Evolutionary conservation across 306 rosid genomes (phyloP).

Genomic region (Argentina anserina): DNA sequence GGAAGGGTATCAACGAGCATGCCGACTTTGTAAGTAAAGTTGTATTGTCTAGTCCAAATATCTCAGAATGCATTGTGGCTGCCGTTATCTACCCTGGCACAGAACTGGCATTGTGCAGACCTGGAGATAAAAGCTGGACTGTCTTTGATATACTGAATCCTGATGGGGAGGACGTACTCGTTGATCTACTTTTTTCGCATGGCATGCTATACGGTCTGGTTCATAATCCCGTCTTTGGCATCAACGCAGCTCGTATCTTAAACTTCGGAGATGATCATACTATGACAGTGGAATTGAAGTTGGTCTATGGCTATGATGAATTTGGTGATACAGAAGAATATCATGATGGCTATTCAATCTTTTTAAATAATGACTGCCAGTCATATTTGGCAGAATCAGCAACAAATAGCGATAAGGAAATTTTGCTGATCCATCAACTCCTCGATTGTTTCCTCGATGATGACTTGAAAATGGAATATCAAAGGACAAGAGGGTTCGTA

Average conservation of each 20-base stretch:
- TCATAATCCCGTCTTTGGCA: neutral
- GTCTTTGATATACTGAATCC: neutral
- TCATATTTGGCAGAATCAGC: neutral
- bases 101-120: conserved; percentile 1
- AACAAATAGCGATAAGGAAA: neutral
- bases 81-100: neutral
- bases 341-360: neutral
- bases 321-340: neutral
- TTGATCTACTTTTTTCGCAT: neutral
- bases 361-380: neutral
- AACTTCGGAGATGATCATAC: neutral
- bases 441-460: neutral
- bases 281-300: neutral
- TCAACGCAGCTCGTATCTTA: neutral
- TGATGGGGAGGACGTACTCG: too few species aligned
- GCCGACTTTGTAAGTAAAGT: neutral
- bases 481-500: neutral
- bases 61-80: neutral
- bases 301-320: neutral
- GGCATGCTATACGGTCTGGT: neutral
- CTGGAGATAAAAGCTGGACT: neutral
- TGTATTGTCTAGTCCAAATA: neutral
- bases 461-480: neutral
- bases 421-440: neutral
- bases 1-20: neutral